A percentile compares a stretch with the other conserved stretches of the same genome.
Evolutionary conservation across 2,329 filamentous ascomycete genomes (phyloP).

Genomic region (Aureobasidium sp.): DNA sequence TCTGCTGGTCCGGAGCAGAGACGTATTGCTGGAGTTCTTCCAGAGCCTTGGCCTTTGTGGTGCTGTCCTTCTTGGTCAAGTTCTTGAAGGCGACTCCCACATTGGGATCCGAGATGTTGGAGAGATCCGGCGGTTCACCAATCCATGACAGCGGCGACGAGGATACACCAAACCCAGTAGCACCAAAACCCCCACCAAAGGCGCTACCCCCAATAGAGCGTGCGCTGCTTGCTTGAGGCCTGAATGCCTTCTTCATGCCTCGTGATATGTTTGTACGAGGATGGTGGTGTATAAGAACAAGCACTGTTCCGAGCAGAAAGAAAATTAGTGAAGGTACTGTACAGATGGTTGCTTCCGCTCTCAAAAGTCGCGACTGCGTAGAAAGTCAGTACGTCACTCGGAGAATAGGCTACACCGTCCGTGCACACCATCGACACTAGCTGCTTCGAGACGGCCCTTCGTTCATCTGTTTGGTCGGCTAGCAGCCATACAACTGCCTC

Average conservation of each 20-base stretch:
- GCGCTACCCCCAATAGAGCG: slow-evolving; percentile 43
- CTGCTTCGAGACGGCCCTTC: neutral
- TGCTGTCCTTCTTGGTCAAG: slow-evolving; percentile 83
- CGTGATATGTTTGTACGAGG: neutral
- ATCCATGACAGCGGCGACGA: slow-evolving; percentile 74
- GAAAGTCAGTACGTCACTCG: neutral
- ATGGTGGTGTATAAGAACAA: neutral
- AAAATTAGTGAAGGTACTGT: neutral
- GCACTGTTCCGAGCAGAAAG: no score
- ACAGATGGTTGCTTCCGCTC: neutral
- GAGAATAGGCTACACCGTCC: neutral
- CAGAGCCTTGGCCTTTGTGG: slow-evolving; percentile 81
- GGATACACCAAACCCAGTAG: slow-evolving; percentile 39
- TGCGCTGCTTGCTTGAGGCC: slow-evolving; percentile 56
- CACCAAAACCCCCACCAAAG: slow-evolving; percentile 23
- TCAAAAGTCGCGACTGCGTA: neutral
- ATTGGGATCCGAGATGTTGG: slow-evolving; percentile 67
- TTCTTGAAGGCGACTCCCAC: slow-evolving; percentile 89
- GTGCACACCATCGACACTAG: neutral
- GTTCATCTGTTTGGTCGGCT: slow-evolving; percentile 7
- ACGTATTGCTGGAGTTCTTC: slow-evolving; percentile 71
- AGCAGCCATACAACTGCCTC: neutral
- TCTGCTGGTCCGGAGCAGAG: slow-evolving; percentile 47
- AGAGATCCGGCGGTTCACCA: slow-evolving; percentile 74
- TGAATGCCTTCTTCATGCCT: slow-evolving; percentile 46